Conservation (phyloP, 1,284 basidiomycete genomes). For the Singerocomus rubriflavus region DNA sequence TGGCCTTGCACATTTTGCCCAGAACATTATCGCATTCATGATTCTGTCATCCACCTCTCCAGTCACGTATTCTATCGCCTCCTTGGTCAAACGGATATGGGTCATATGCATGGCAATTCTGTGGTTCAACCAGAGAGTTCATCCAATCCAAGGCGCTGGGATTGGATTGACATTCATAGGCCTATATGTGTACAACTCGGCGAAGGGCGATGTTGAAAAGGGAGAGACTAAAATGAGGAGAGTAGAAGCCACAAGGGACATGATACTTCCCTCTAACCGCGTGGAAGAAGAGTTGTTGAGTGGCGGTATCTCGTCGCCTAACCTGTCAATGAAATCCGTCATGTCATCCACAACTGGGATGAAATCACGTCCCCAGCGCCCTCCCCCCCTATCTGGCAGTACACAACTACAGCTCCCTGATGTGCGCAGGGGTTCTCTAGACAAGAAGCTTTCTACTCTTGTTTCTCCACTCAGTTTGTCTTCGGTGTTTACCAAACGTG, state of each 20-base stretch:
- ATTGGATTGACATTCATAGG: conserved; percentile 90
- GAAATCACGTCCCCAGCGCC: conserved; percentile 20
- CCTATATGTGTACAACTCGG: conserved; percentile 94
- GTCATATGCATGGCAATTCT: conserved; percentile 98
- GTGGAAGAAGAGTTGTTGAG: conserved; percentile 48
- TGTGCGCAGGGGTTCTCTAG: conserved; percentile 15
- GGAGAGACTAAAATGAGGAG: conserved; percentile 86
- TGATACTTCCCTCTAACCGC: conserved; percentile 71
- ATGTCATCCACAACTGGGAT: conserved; percentile 28
- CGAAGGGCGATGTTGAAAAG: conserved; percentile 89
- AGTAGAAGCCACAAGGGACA: conserved; percentile 76
- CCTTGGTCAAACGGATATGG: conserved; percentile 95
- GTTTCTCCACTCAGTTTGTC: conserved; percentile 21
- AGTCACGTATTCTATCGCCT: conserved; percentile 98
- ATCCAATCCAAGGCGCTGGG: conserved; percentile 82
- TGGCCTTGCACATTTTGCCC: conserved; percentile 93
- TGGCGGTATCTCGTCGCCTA: conserved; percentile 32
- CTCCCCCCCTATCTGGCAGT: conserved; percentile 5
- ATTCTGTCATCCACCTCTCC: conserved; percentile 95
- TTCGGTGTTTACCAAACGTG: conserved; percentile 26
- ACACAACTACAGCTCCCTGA: conserved; percentile 12
- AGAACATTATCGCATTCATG: conserved; percentile 97
- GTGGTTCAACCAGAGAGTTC: conserved; percentile 92
- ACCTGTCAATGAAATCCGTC: neutral
- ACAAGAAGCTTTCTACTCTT: conserved; percentile 35